Evolutionary conservation across 352 stramenopile genomes (phyloP), one percentile per base, ranked within the genome.

Genomic region (Phytophthora macrochlamydospora): DNA sequence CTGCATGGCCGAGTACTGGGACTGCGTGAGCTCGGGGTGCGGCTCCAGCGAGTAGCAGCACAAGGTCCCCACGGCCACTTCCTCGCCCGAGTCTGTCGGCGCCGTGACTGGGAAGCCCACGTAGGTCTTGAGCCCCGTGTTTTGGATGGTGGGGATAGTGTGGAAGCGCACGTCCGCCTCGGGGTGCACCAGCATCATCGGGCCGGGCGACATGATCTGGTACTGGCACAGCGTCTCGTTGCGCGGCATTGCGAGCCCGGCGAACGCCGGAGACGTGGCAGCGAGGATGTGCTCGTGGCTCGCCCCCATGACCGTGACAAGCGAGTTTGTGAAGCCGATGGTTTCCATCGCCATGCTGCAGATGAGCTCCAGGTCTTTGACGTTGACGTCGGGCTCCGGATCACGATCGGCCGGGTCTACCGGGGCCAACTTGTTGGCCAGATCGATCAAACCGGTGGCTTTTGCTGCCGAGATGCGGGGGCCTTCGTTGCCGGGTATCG

Each of bases 211-310:
- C 78, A 91, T 89, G 35, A 89, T 49, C 18, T 74, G 76, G 51
- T 89, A 81, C 51, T 83, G 69, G 54, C 83, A 89, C 50, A 91
- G 73, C 3, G 79, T 76, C 18, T 86, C 63, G 50, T 85, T 67
- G 13, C 81, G 72, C 4, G 76, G 67, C 2, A 87, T 50, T 69
- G 69, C 63, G 59, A 57, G 52, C 59, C 57, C 59, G 5, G 45
- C 51, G 50, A 69, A 65, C 4, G 61, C 54, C 2, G 44, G 13
- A 42, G 74, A 30, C 8, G 77, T 81, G 35, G 73, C 72, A 4
- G 81, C 80, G n/a, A 84, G 37, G 13, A 87, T 59, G 53, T 81
- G 74, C 13, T 81, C 67, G 33, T 77, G 65, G 30, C 71, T 63
- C 11, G 75, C 50, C 28, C 74, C 58, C 52, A 89, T 76, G 54